Base-by-base conservation (phyloP, 2,329 filamentous ascomycete species). In the Beauveria sp. region DNA sequence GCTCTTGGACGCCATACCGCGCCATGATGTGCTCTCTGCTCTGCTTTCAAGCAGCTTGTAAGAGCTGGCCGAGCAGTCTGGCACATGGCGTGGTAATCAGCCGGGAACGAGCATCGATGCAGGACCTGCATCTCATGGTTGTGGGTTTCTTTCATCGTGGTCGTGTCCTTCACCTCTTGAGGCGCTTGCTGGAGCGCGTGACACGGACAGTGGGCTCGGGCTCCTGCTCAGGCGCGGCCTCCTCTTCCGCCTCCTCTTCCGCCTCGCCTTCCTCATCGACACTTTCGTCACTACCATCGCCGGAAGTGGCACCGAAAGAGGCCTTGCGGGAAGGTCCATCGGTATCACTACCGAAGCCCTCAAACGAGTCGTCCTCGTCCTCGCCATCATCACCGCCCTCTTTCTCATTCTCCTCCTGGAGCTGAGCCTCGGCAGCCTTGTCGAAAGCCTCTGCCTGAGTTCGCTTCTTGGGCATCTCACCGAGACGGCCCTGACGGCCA, bases 381-480 rank as follows among this genome's bases (percentile, higher is more conserved):
- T 72, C 70, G 2, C 67, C 79, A 16, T 70, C 77, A n/a, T 52
- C 44, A 16, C 44, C 56, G 12, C 7, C 53, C 53, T 82, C 83
- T 34, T 80, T 80, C 44, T 77, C 77, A 61, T 82, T 83, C 8
- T 75, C 71, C 3, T 74, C 77, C 2, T 73, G 73, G 7, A 66
- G 64, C 8, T 66, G 67, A 9, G 72, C 70, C 4, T 74, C 74
- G 2, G 70, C 70, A 9, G 67, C 68, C 5, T 71, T 69, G 3
- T 67, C 62, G 28, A 63, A 77, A 40, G 74, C 72, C 4, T 77
- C 73, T 20, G 73, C 77, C 20, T 78, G 77, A 5, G 72, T 72
- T 68, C 93, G 89, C 76, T 96, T 90, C 75, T 86, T 88, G 47
- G 84, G 85, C 87, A 96, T 96, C 75, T 97, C 91, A 20, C 92